Evolutionary conservation across 129 eudicot genomes (phyloP).

Genomic region (Artemisia annua): DNA sequence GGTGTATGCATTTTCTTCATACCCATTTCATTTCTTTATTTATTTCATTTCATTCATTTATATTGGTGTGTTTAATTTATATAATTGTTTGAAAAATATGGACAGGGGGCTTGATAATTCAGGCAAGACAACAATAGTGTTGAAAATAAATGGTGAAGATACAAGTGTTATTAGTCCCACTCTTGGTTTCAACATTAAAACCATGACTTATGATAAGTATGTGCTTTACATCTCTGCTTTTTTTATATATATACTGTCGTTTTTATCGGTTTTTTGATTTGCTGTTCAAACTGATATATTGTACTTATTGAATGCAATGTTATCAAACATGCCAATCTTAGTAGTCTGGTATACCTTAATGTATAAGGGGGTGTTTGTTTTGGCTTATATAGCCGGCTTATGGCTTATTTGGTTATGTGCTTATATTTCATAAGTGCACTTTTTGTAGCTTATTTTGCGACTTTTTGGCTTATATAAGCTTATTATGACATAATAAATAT

Average conservation of each 20-base stretch:
- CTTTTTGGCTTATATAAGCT: too few species aligned
- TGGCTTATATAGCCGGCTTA: too few species aligned
- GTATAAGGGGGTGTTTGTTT: too few species aligned
- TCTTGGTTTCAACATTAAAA: slow-evolving; percentile 92
- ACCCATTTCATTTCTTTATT: background rate
- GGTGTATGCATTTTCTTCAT: slow-evolving; percentile 61
- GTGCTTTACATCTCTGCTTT: background rate
- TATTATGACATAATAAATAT: too few species aligned
- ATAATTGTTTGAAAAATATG: background rate
- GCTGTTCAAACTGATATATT: background rate
- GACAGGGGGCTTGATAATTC: slow-evolving; percentile 92
- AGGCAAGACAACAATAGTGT: slow-evolving; percentile 89
- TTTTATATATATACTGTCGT: too few species aligned
- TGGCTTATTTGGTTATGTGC: too few species aligned
- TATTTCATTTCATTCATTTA: background rate
- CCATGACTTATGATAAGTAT: slow-evolving; percentile 78
- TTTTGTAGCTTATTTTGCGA: too few species aligned
- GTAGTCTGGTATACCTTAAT: too few species aligned
- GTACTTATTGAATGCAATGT: background rate
- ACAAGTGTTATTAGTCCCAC: slow-evolving; percentile 94
- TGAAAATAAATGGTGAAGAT: slow-evolving; percentile 96
- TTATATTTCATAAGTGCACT: too few species aligned
- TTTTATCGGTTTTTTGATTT: slow-evolving; percentile 4
- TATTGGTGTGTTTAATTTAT: background rate
- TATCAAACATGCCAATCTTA: background rate